Base-by-base conservation (phyloP, 371 early-diverging fungal genomes). In the Parasitella parasitica region DNA sequence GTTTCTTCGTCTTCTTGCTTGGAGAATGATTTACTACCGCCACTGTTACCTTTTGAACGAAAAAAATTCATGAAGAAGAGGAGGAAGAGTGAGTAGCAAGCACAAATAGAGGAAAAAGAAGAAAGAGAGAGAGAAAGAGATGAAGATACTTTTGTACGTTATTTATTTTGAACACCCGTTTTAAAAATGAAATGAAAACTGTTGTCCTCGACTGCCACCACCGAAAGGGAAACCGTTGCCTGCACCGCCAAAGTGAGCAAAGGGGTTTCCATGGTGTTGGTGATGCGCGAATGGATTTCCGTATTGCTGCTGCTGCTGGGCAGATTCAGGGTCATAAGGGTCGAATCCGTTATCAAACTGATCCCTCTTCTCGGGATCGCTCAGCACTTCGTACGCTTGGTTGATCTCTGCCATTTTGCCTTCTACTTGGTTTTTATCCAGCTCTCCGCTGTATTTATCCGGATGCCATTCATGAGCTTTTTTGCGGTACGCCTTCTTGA, bases 391-490 rank as follows among this genome's bases (percentile, higher is more conserved):
- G 71, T 96, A 94, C 1, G 99, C 97, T 65, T 90, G 88, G 65
- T 97, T 97, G 64, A 97, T 87, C 13, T 92, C 92, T 12, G 91
- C 87, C 97, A 97, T 97, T 82, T 93, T 94, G 67, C 83, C 83
- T 69, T 91, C 86, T 12, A 92, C 96, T 43, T 88, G 74, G 11
- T 94, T 93, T 61, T 87, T 81, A 9, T 78, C 48, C 63, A 92
- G 67, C 9, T 95, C 94, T 13, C 95, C 96, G 15, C 71, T 70
- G 71, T 95, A 93, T 54, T 92, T 94, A 70, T 97, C 97, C 6
- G 97, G 97, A 66, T 94, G 94, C 87, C 89, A 89, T 64, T 84
- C 83, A 61, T 92, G 85, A 22, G 94, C 95, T 77, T 95, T 81
- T 73, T 92, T 93, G 54, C 94, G 86, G 77, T 86, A 99, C 12